Percentiles rank a stretch among this genome's conserved stretches.
phyloP scores from a whole-genome alignment of 1,284 basidiomycete species.

The Trichosporon sp. region DNA sequence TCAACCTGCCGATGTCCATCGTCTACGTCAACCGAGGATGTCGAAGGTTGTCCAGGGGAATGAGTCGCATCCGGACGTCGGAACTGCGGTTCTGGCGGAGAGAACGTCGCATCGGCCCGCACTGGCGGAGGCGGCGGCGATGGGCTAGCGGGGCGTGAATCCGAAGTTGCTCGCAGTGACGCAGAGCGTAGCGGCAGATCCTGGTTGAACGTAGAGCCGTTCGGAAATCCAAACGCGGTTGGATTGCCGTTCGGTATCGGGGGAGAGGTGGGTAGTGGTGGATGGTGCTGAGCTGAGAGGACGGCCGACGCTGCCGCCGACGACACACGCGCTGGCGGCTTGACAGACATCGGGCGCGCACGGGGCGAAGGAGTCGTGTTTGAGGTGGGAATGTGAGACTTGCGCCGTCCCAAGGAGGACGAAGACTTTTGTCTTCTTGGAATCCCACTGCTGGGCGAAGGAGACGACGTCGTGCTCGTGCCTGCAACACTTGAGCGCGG shows the following conservation, averaged over 20 bases:
- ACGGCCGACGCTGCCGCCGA: constrained; percentile 7
- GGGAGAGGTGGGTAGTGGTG: neutral
- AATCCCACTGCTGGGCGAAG: neutral
- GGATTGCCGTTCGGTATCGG: neutral
- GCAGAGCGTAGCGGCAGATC: neutral
- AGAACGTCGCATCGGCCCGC: neutral
- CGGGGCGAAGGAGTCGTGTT: constrained; percentile 1
- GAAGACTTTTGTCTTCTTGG: constrained; percentile 11
- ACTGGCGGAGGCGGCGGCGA: neutral
- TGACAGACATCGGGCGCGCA: constrained; percentile 10
- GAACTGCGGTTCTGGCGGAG: constrained; percentile 7
- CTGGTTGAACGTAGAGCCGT: neutral
- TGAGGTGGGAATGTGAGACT: constrained; percentile 18
- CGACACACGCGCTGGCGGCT: constrained; percentile 2
- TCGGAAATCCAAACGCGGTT: neutral
- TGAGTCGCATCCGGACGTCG: constrained; percentile 15
- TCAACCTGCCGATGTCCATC: constrained; percentile 11
- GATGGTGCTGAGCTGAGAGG: neutral
- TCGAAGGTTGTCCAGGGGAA: constrained; percentile 6
- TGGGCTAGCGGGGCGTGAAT: neutral
- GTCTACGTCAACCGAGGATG: constrained; percentile 8
- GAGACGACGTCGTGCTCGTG: constrained; percentile 4
- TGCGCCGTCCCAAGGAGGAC: neutral
- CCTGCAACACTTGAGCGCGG: constrained; percentile 1
- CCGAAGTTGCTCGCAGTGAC: neutral